Base-by-base conservation (phyloP, 1,284 basidiomycete genomes). In the Rhodotorula mucilaginosa region DNA sequence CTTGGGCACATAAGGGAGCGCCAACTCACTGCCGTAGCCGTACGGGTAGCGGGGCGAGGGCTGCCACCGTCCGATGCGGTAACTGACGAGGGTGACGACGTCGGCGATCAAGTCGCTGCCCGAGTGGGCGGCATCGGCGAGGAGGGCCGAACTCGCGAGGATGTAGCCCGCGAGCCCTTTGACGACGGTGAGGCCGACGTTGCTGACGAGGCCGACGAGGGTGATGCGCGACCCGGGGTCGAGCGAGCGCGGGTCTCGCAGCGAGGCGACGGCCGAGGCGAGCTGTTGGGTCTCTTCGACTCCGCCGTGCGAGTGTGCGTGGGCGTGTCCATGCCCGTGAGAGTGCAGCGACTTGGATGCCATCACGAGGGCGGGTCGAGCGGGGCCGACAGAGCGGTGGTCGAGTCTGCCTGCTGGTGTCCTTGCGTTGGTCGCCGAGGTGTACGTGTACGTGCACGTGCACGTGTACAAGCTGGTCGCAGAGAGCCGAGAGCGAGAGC, bases 61-160 rank as follows among this genome's bases (percentile, higher is more conserved):
- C 26, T 89, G 87, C 79, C 87, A 88, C 67, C 92, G 87, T 3
- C 92, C 93, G 71, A 97, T 86, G 67, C 88, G 88, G 92, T 94
- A 97, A 79, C 90, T 92, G 76, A 92, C 90, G 26, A 99, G 86
- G 2, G 93, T 95, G 61, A 98, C 92, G 75, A 98, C 88, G 83
- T 99, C 97, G 10, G 91, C 91, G 67, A 95, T 82, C 34, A 95
- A 85, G 82, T 96, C 93, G 73, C 91, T 92, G 58, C 95, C 78
- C n/a, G 91, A 92, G 80, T 99, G 96, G 2, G 91, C 95, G 0
- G 96, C 95, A 79, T 99, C 96, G 4, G 97, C 96, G 15, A 99
- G 85, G 63, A 99, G 83, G 1, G 92, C 89, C 3, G 95, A 93
- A 10, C 78, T 79, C 44, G 71, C 71, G 48, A 78, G 73, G 61